Base-by-base conservation (phyloP, 2,329 filamentous ascomycete genomes). In the Septoria linicola region DNA sequence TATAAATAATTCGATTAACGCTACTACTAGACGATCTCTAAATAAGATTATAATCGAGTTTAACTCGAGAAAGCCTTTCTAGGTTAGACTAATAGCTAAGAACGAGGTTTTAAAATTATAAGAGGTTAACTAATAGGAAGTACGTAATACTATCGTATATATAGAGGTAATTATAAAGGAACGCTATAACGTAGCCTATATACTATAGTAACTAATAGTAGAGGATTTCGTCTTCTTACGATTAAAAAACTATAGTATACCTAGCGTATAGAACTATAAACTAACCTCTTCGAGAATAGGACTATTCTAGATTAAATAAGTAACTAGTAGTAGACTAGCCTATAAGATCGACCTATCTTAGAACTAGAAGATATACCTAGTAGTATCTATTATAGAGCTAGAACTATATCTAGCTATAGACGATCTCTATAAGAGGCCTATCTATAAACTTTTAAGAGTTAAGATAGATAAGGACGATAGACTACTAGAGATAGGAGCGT, bases 371-470 rank as follows among this genome's bases (percentile, higher is more conserved):
- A 45, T 51, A 14, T 17, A 51, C 20, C 49, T 20, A 14, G 23
- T 51, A 40, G 35, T 51, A 16, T 51, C 19, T n/a, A 34, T 51
- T 16, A 13, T 32, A 7, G 30, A 51, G 20, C 20, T 51, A 11
- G 25, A 51, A 35, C 45, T 10, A 10, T 27, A 27, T 27, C 23
- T 27, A 27, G 23, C 23, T 5, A 27, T 10, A 5, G 23, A 27
- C 23, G 23, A 27, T 10, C 23, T 27, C 5, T 27, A 27, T 27
- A 5, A 10, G 5, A 5, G 23, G 23, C 23, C 23, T 5, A 27
- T 10, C 21, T n/a, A n/a, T 6, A 35, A 35, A 13, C 32, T n/a
- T n/a, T 6, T n/a, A 35, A 35, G 32, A n/a, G 32, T n/a, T 6
- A n/a, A 6, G 6, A 6, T 35, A 35, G 11, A 35, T 35, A 35